These are phyloP conservation scores for Trichosanthes cucumerina DNA, from an alignment of 306 rosid genomes.

Conservation along the genomic window DNA sequence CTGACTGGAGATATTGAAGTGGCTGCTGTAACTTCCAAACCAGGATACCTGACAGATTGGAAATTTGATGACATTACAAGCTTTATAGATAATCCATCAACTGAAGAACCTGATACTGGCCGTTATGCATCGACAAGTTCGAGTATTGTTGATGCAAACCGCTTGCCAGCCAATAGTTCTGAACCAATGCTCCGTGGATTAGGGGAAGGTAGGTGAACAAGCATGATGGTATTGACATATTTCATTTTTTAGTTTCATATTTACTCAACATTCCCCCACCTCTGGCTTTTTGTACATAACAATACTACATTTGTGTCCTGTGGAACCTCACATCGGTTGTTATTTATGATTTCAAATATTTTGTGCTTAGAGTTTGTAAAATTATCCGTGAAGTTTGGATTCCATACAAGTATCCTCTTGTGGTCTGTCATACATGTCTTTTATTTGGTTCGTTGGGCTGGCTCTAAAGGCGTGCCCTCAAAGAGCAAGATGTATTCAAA, in stretches of 20 bases:
- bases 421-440: too few species aligned
- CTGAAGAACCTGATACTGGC: constrained; percentile 22
- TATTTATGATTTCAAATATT: neutral
- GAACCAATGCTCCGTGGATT: constrained; percentile 16
- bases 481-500: too few species aligned
- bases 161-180: constrained; percentile 13
- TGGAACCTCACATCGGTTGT: neutral
- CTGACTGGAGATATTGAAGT: constrained; percentile 57
- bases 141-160: constrained; percentile 15
- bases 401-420: too few species aligned
- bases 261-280: neutral
- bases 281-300: neutral
- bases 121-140: constrained; percentile 21
- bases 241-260: neutral
- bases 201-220: constrained; percentile 23
- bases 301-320: neutral
- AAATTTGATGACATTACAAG: constrained; percentile 35
- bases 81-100: constrained; percentile 9
- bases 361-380: too few species aligned
- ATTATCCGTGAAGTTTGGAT: too few species aligned
- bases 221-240: neutral
- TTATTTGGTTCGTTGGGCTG: too few species aligned
- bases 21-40: constrained; percentile 34
- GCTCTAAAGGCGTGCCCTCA: too few species aligned
- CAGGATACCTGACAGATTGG: constrained; percentile 63